Percentiles rank a stretch among this genome's conserved stretches.
phyloP scores from a whole-genome alignment of 2,329 filamentous ascomycete genomes.

The Colletotrichum viniferum region DNA sequence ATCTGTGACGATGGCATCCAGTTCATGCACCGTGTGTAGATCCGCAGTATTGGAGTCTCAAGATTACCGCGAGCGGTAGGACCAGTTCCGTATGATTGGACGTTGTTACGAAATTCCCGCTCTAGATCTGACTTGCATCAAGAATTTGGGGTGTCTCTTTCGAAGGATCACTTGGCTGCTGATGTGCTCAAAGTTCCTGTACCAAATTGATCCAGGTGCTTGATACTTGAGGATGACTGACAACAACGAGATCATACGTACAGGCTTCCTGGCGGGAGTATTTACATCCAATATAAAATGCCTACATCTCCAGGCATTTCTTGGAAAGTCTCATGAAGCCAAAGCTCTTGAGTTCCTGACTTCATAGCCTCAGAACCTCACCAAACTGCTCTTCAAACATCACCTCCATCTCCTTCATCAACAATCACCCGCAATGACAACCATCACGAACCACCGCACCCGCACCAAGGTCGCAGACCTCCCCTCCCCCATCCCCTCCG shows the following conservation, averaged over 20 bases:
- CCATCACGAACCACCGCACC: not conserved
- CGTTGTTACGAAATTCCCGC: not conserved
- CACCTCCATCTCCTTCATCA: not conserved
- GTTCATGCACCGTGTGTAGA: rapidly evolving
- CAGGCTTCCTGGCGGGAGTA: not conserved
- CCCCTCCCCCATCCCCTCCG: not conserved
- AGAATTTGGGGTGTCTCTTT: not conserved
- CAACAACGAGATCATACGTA: not conserved
- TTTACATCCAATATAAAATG: not conserved
- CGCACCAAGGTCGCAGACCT: not conserved
- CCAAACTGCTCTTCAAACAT: not conserved
- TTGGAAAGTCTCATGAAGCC: not conserved
- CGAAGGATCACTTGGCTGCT: not conserved
- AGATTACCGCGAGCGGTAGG: not conserved
- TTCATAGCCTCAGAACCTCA: not conserved
- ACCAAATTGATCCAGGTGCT: not conserved
- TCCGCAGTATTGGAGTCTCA: rapidly evolving
- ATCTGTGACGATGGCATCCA: not conserved
- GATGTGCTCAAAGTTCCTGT: not conserved
- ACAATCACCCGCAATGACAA: not conserved
- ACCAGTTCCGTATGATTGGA: rapidly evolving
- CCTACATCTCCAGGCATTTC: not conserved
- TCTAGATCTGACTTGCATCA: not conserved
- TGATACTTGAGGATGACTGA: not conserved
- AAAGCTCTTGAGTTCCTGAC: not conserved